phyloP scores from a whole-genome alignment of 805 yeast species.

The Suhomyces sp. region DNA sequence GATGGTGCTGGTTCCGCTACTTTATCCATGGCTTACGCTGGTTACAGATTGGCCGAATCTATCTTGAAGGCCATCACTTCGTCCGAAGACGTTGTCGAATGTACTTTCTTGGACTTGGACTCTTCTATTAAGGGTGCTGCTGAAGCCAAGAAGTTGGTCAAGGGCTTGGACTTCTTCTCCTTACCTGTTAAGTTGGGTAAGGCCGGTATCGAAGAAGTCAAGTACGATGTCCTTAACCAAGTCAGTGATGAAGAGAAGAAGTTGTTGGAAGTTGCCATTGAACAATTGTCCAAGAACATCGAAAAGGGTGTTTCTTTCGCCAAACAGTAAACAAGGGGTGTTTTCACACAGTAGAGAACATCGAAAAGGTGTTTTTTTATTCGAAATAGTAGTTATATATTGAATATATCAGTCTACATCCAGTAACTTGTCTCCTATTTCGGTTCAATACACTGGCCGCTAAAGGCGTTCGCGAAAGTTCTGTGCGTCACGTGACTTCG shows the following conservation, averaged over 20 bases:
- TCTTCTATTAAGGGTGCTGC: slow-evolving; percentile 47
- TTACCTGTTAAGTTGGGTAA: slow-evolving; percentile 57
- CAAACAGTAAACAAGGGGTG: slow-evolving; percentile 6
- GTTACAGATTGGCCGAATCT: slow-evolving; percentile 70
- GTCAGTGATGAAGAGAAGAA: slow-evolving; percentile 53
- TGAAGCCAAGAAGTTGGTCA: slow-evolving; percentile 47
- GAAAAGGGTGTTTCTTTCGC: slow-evolving; percentile 56
- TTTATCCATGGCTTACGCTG: slow-evolving; percentile 93
- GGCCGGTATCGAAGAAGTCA: slow-evolving; percentile 55
- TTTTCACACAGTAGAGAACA: too few relatives aligned
- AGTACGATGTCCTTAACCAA: slow-evolving; percentile 49
- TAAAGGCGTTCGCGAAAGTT: neutral
- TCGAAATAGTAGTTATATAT: slow-evolving; percentile 3
- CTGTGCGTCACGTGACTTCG: neutral
- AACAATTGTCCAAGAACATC: slow-evolving; percentile 53
- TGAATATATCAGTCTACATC: neutral
- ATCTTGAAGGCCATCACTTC: slow-evolving; percentile 33
- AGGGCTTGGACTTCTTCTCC: slow-evolving; percentile 52
- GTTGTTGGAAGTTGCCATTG: slow-evolving; percentile 51
- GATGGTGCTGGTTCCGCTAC: slow-evolving; percentile 95
- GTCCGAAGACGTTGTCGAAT: slow-evolving; percentile 36
- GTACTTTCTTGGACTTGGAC: slow-evolving; percentile 53
- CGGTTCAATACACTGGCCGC: neutral
- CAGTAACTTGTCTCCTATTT: neutral
- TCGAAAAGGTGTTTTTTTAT: too few relatives aligned